Evolutionary conservation across 352 stramenopile genomes (phyloP).

Genomic region (Globisporangium sylvaticum): DNA sequence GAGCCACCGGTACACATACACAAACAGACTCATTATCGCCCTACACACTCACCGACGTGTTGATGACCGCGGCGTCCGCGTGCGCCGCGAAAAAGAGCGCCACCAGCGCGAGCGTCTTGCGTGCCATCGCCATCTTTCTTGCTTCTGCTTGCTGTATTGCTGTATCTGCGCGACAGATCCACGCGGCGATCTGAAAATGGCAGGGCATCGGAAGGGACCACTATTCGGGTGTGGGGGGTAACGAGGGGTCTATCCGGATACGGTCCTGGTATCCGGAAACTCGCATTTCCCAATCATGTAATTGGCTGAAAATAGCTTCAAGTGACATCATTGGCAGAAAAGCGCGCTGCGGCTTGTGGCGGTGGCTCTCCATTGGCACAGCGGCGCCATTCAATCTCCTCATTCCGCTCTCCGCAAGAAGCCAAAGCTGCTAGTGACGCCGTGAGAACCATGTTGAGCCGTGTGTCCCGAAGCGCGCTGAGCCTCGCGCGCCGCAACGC

Average conservation of each 20-base stretch:
- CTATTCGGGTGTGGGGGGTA: background rate
- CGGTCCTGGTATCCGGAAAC: slow-evolving; percentile 6
- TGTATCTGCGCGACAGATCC: slow-evolving; percentile 16
- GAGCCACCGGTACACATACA: background rate
- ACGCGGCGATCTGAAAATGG: slow-evolving; percentile 15
- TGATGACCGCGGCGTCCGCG: slow-evolving; percentile 51
- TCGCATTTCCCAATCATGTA: background rate
- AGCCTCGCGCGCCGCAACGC: slow-evolving; percentile 45
- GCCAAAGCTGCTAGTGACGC: background rate
- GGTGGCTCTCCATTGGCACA: slow-evolving; percentile 1
- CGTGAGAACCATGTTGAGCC: slow-evolving; percentile 48
- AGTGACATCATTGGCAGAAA: slow-evolving; percentile 10
- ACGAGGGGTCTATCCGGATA: slow-evolving; percentile 13
- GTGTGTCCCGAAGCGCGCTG: slow-evolving; percentile 66
- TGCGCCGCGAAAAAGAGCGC: slow-evolving; percentile 23
- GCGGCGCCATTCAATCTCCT: slow-evolving; percentile 20
- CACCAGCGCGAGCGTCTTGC: slow-evolving; percentile 26
- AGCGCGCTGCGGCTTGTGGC: background rate
- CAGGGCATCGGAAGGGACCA: background rate
- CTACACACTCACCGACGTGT: slow-evolving; percentile 49
- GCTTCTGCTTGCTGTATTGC: slow-evolving; percentile 1
- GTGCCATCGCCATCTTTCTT: slow-evolving; percentile 19
- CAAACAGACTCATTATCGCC: background rate
- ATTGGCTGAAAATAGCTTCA: slow-evolving; percentile 1
- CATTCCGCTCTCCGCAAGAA: slow-evolving; percentile 11